Base-by-base conservation (phyloP, 495 filamentous ascomycete species). In the Aspergillus avenaceus region DNA sequence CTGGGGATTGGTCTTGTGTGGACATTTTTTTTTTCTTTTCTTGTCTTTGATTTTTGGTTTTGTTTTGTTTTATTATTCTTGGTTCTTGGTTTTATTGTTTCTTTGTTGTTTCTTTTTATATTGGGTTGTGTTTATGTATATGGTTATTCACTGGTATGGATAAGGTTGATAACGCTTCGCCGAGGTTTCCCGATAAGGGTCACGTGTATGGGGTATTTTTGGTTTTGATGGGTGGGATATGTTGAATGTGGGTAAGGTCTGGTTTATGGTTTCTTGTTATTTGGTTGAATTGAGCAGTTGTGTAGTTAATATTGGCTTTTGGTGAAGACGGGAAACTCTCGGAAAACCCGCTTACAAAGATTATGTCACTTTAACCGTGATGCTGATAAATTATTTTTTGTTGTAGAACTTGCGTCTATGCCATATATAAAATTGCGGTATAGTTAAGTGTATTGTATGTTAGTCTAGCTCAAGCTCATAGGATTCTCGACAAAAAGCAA, bases 1-100 rank as follows among this genome's bases (percentile, higher is more conserved):
- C 69, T 18, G 55, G 54, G 45, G 47, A 9, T 58, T 54, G 7
- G 50, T 48, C 59, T 59, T 62, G 49, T 2, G 49, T 45, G 16
- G 48, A 24, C 56, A 59, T 59, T 26, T 19, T 21, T 40, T 13
- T 5, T 41, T 43, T 8, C 19, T 3, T 31, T 4, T 45, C 19
- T 3, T 28, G 27, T n/a, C n/a, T n/a, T n/a, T n/a, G n/a, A n/a
- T n/a, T n/a, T n/a, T 58, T 54, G 7, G 50, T 48, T 57, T 59
- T 62, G 49, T 2, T 41, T 45, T 23, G 48, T 29, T 52, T 54
- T 59, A 21, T 19, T 21, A 32, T 13, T 5, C 37, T 43, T 8
- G 23, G 4, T 31, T 4, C 31, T 19, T 3, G 14, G 27, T 21
- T 40, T 13, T 5, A 42, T 43, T 8, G 23, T 3, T 31, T 4